Percentiles rank a stretch among this genome's conserved stretches.
phyloP scores from a whole-genome alignment of 441 rosid species.

The Corymbia calophylla region DNA sequence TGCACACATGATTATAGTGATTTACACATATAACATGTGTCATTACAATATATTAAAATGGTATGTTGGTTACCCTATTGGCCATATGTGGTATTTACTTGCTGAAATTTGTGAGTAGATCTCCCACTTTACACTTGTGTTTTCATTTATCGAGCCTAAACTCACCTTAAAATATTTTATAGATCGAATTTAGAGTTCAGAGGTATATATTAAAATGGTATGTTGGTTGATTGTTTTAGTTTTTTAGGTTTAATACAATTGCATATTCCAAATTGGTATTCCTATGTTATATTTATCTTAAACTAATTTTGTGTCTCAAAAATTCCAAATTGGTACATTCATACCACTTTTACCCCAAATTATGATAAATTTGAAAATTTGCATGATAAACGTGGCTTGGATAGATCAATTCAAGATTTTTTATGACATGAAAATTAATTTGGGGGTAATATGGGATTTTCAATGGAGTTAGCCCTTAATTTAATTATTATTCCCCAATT shows the following conservation, averaged over 20 bases:
- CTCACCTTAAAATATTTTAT: neutral
- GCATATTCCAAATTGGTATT: neutral
- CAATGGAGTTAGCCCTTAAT: neutral
- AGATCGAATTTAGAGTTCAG: neutral
- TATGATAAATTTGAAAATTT: neutral
- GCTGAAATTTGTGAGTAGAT: neutral
- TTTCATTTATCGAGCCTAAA: neutral
- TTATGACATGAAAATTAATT: rapidly evolving
- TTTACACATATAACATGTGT: neutral
- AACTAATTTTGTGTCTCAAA: neutral
- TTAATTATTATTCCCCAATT: neutral
- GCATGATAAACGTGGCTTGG: rapidly evolving
- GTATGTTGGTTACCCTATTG: neutral
- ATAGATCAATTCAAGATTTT: neutral
- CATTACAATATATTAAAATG: neutral
- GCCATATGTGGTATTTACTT: neutral
- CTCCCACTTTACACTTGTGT: neutral
- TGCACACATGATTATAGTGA: neutral
- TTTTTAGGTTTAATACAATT: neutral
- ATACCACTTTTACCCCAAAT: neutral
- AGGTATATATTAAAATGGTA: too few species aligned
- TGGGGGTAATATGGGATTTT: neutral
- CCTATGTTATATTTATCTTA: rapidly evolving
- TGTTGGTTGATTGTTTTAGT: too few species aligned
- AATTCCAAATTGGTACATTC: rapidly evolving